These are phyloP conservation scores for Tricholoma hemisulphureum DNA, from an alignment of 768 basidiomycete genomes.

Conservation along the genomic window DNA sequence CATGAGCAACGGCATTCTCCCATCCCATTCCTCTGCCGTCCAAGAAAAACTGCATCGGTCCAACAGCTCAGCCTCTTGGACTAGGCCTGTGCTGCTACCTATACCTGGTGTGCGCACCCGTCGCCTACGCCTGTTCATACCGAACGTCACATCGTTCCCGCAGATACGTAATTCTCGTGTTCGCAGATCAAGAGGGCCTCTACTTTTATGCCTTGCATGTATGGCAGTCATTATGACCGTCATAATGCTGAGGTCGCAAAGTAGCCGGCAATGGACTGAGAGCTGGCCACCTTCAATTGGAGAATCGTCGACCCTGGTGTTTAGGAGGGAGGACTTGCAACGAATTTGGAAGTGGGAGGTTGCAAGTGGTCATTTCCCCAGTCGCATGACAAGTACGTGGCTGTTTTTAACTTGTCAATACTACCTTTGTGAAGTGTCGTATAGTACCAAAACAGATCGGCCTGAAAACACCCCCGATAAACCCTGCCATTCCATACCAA, in stretches of 20 bases:
- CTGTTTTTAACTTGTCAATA: slow-evolving; percentile 3
- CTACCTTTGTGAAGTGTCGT: slow-evolving; percentile 4
- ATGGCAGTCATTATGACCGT: slow-evolving; percentile 50
- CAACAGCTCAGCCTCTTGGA: slow-evolving; percentile 39
- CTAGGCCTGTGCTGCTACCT: slow-evolving; percentile 53
- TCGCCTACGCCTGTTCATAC: slow-evolving; percentile 56
- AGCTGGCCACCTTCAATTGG: slow-evolving; percentile 34
- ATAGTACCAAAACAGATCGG: slow-evolving; percentile 66
- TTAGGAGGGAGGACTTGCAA: slow-evolving; percentile 66
- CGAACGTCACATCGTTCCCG: slow-evolving; percentile 49
- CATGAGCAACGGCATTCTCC: slow-evolving; percentile 36
- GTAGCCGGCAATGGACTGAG: slow-evolving; percentile 42
- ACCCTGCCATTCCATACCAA: slow-evolving; percentile 64
- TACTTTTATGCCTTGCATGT: slow-evolving; percentile 51
- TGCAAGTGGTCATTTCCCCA: slow-evolving; percentile 85
- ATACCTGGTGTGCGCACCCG: slow-evolving; percentile 59
- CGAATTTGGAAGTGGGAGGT: slow-evolving; percentile 95
- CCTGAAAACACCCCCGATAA: slow-evolving; percentile 50
- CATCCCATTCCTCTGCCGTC: slow-evolving; percentile 41
- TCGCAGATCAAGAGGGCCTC: slow-evolving; percentile 53
- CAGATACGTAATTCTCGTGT: slow-evolving; percentile 44
- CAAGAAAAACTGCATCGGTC: slow-evolving; percentile 42
- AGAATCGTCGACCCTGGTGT: slow-evolving; percentile 71
- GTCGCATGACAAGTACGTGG: slow-evolving; percentile 59
- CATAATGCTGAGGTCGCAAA: slow-evolving; percentile 42